These are phyloP conservation scores for Solanum ahanhuiri DNA, from an alignment of 257 asterid species.

Conservation along the genomic window DNA sequence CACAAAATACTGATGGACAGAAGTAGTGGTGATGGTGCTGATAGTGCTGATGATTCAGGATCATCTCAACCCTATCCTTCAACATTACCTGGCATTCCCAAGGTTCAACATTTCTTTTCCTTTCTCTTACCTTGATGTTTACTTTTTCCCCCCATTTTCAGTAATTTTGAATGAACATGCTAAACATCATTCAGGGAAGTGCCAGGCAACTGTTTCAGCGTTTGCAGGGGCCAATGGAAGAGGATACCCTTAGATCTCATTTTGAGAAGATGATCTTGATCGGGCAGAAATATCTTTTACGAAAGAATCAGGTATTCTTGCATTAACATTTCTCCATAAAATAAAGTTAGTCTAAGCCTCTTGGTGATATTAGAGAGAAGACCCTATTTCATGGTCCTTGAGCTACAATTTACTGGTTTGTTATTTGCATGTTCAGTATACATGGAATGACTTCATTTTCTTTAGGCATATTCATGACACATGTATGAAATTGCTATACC, in stretches of 20 bases:
- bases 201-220: slow-evolving; percentile 95
- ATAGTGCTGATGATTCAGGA: slow-evolving; percentile 95
- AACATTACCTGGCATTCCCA: slow-evolving; percentile 94
- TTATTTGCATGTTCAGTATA: background rate
- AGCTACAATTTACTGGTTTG: background rate
- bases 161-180: slow-evolving; percentile 6
- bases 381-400: background rate
- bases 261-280: slow-evolving; percentile 75
- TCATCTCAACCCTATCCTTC: slow-evolving; percentile 91
- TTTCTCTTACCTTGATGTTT: slow-evolving; percentile 1
- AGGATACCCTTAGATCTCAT: slow-evolving; percentile 84
- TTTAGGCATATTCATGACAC: background rate
- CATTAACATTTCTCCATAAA: background rate
- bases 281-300: slow-evolving; percentile 47
- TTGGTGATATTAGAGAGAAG: background rate
- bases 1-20: slow-evolving; percentile 59
- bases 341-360: background rate
- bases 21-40: slow-evolving; percentile 80
- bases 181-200: slow-evolving; percentile 64
- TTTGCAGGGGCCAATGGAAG: slow-evolving; percentile 95
- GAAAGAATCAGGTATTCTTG: slow-evolving; percentile 55
- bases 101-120: slow-evolving; percentile 31
- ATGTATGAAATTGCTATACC: background rate
- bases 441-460: background rate
- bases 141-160: background rate